Evolutionary conservation across 2,329 filamentous ascomycete genomes (phyloP).

Genomic region (Colletotrichum incanum): DNA sequence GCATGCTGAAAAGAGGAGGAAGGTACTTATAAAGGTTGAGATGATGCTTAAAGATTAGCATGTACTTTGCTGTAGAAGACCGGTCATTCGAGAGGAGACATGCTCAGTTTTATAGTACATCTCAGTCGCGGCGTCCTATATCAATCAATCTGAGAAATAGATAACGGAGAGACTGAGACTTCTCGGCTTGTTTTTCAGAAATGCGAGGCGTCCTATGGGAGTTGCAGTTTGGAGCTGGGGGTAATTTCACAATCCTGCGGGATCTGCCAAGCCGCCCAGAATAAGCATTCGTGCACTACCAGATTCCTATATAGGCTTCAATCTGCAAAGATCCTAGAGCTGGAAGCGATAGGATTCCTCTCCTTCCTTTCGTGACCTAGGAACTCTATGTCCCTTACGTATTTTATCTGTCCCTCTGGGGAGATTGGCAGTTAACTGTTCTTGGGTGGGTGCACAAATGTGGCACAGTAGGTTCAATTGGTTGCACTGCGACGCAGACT

Average conservation of each 20-base stretch:
- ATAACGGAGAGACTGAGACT: not conserved
- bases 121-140: not conserved
- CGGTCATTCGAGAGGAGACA: not conserved
- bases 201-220: constrained; percentile 4
- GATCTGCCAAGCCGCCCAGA: constrained; percentile 18
- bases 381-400: too few relatives aligned
- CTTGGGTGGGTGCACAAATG: not conserved
- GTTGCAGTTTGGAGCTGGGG: not conserved
- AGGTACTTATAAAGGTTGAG: too few relatives aligned
- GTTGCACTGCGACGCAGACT: too few relatives aligned
- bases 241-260: constrained; percentile 4
- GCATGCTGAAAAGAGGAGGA: not conserved
- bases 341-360: not conserved
- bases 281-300: not conserved
- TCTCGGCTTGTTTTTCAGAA: not conserved
- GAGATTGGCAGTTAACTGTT: too few relatives aligned
- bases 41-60: not conserved
- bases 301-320: constrained; percentile 17
- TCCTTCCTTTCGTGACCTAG: constrained; percentile 22
- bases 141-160: not conserved
- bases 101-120: not conserved
- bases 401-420: not conserved
- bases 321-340: not conserved
- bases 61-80: not conserved
- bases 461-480: not conserved